A percentile compares a stretch with the other conserved stretches of the same genome.
phyloP scores from a whole-genome alignment of 176 grass and related monocot genomes.

The Oryza longistaminata region DNA sequence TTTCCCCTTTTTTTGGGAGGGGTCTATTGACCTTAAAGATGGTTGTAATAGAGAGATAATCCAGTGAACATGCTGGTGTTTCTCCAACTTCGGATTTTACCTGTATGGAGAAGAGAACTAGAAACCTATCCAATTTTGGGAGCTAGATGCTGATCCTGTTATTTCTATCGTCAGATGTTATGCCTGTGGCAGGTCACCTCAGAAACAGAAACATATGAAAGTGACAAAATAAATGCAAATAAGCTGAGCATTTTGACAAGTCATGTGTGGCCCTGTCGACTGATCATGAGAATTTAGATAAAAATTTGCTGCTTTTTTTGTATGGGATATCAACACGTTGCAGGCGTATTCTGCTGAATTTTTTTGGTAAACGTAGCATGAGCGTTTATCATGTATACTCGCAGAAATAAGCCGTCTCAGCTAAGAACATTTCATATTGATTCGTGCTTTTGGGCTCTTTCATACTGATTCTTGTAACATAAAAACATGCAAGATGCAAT shows the following conservation, averaged over 20 bases:
- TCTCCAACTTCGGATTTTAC: not conserved
- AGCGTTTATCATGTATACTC: too few relatives aligned
- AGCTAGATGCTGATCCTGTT: not conserved
- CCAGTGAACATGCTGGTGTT: not conserved
- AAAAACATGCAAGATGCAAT: not conserved
- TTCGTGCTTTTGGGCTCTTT: too few relatives aligned
- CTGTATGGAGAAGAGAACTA: not conserved
- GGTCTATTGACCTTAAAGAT: not conserved
- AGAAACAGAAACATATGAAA: too few relatives aligned
- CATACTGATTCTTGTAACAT: not conserved
- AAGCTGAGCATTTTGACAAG: not conserved
- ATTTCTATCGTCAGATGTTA: not conserved
- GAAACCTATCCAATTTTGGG: not conserved
- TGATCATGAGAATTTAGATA: not conserved
- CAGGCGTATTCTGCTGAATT: too few relatives aligned
- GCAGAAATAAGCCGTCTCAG: too few relatives aligned
- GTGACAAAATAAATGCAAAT: not conserved
- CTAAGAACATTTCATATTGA: too few relatives aligned
- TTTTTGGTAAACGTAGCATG: too few relatives aligned
- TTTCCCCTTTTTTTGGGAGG: not conserved
- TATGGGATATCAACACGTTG: too few relatives aligned
- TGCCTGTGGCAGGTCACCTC: not conserved
- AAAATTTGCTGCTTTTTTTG: not conserved
- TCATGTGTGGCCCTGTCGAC: not conserved
- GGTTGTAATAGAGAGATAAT: conserved; percentile 22